Evolutionary conservation across 2,329 filamentous ascomycete genomes (phyloP).

Genomic region (Colletotrichum sp.): DNA sequence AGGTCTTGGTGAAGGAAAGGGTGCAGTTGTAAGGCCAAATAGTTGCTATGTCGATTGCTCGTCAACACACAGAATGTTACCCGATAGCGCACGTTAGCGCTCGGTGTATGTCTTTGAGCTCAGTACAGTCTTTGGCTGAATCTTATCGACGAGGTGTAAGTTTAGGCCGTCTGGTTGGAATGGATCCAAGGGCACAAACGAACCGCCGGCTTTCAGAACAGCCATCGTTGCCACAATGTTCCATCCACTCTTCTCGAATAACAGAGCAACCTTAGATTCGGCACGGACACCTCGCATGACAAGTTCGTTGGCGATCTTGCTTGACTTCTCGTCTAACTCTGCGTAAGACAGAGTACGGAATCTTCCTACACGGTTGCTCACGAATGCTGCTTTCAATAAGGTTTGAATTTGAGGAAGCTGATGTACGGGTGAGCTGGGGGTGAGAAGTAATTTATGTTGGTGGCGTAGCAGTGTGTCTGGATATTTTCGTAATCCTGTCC

Average conservation of each 20-base stretch:
- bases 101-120: neutral
- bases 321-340: slow-evolving; percentile 25
- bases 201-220: slow-evolving; percentile 10
- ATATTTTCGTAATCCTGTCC: too few species aligned
- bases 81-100: neutral
- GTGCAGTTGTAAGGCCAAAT: neutral
- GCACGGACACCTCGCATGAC: neutral
- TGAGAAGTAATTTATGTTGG: too few species aligned
- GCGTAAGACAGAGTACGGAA: slow-evolving; percentile 20
- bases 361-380: too few species aligned
- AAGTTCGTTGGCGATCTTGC: slow-evolving; percentile 18
- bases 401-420: too few species aligned
- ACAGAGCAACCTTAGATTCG: slow-evolving; percentile 25
- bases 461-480: too few species aligned
- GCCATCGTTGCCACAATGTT: slow-evolving; percentile 27
- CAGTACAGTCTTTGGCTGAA: neutral
- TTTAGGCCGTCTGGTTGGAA: slow-evolving; percentile 24
- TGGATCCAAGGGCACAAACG: slow-evolving; percentile 16
- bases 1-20: neutral
- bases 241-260: slow-evolving; percentile 31
- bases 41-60: slow-evolving; percentile 9
- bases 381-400: neutral
- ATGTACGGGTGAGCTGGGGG: too few species aligned
- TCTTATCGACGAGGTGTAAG: slow-evolving; percentile 13
- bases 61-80: neutral